These are phyloP conservation scores for Aquilaria sinensis DNA, from an alignment of 345 rosid genomes.

Conservation along the genomic window DNA sequence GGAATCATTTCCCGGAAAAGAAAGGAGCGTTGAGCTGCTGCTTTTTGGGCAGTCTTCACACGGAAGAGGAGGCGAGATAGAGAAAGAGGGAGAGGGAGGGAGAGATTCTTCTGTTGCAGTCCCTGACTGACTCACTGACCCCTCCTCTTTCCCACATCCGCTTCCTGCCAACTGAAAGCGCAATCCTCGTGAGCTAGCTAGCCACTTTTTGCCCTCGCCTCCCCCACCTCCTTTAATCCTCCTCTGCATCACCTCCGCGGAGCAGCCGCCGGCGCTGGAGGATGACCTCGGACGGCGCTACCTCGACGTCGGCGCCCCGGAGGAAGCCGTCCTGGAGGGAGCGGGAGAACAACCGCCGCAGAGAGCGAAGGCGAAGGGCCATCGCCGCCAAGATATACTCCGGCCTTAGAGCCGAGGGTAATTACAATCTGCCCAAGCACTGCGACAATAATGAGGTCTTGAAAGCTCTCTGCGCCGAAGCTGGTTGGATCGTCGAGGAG, in stretches of 20 bases:
- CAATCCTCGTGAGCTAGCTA: slow-evolving; percentile 42
- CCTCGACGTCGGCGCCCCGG: slow-evolving; percentile 35
- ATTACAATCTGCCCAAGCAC: slow-evolving; percentile 84
- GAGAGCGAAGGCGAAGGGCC: slow-evolving; percentile 91
- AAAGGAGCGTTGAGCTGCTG: too few species aligned
- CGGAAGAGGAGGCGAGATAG: not conserved
- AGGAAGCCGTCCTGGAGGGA: slow-evolving; percentile 94
- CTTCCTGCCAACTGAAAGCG: slow-evolving; percentile 45
- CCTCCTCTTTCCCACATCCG: not conserved
- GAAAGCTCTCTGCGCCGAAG: slow-evolving; percentile 84
- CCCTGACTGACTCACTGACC: too few species aligned
- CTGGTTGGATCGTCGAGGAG: slow-evolving; percentile 93
- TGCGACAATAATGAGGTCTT: slow-evolving; percentile 97
- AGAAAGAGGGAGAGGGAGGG: slow-evolving; percentile 14
- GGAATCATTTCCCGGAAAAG: too few species aligned
- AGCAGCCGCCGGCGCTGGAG: slow-evolving; percentile 27
- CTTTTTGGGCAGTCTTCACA: too few species aligned
- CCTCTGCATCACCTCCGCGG: not conserved
- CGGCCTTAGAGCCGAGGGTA: slow-evolving; percentile 87
- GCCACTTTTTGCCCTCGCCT: not conserved
- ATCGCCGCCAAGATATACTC: slow-evolving; percentile 87
- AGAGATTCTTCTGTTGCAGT: too few species aligned
- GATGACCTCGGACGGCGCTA: slow-evolving; percentile 37
- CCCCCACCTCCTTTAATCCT: slow-evolving; percentile 1
- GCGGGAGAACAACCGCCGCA: slow-evolving; percentile 88